These are phyloP conservation scores for Tolypocladium ophioglossoides DNA, from an alignment of 2,329 filamentous ascomycete species.

Conservation along the genomic window DNA sequence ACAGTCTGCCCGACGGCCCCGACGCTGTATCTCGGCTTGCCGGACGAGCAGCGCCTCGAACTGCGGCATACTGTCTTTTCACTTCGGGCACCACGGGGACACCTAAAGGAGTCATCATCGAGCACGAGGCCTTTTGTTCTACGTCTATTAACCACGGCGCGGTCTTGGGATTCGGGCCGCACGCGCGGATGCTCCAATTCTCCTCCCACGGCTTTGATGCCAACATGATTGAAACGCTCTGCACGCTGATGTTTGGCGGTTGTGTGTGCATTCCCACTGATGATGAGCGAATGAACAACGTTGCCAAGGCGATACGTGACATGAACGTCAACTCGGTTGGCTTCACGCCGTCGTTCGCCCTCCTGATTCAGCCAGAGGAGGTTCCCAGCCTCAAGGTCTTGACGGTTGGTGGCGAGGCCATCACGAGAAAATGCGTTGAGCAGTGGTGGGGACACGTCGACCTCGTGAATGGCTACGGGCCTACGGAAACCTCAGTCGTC, in stretches of 20 bases:
- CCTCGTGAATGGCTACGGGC: slow-evolving; percentile 9
- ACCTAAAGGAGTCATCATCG: slow-evolving; percentile 9
- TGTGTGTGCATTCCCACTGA: slow-evolving; percentile 13
- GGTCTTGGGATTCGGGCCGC: background rate
- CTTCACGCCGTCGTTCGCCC: slow-evolving; percentile 8
- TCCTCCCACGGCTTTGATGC: slow-evolving; percentile 9
- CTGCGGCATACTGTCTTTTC: slow-evolving; percentile 3
- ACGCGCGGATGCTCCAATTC: slow-evolving; percentile 6
- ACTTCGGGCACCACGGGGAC: slow-evolving; percentile 11
- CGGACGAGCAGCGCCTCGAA: background rate
- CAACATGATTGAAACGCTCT: slow-evolving; percentile 11
- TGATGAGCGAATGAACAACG: slow-evolving; percentile 6
- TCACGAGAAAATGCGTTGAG: slow-evolving; percentile 2
- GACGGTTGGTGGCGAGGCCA: slow-evolving; percentile 6
- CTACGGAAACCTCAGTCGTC: slow-evolving; percentile 6
- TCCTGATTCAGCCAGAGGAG: slow-evolving; percentile 6
- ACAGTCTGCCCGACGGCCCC: background rate
- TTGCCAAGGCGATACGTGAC: slow-evolving; percentile 7
- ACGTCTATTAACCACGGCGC: slow-evolving; percentile 1
- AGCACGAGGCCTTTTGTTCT: slow-evolving; percentile 6
- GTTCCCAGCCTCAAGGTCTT: slow-evolving; percentile 5
- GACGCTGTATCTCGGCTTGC: background rate
- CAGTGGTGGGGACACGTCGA: slow-evolving; percentile 8
- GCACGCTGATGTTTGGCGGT: slow-evolving; percentile 10
- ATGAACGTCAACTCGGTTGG: slow-evolving; percentile 7